These are phyloP conservation scores for Quercus cerris DNA, from an alignment of 306 rosid species.

Conservation along the genomic window DNA sequence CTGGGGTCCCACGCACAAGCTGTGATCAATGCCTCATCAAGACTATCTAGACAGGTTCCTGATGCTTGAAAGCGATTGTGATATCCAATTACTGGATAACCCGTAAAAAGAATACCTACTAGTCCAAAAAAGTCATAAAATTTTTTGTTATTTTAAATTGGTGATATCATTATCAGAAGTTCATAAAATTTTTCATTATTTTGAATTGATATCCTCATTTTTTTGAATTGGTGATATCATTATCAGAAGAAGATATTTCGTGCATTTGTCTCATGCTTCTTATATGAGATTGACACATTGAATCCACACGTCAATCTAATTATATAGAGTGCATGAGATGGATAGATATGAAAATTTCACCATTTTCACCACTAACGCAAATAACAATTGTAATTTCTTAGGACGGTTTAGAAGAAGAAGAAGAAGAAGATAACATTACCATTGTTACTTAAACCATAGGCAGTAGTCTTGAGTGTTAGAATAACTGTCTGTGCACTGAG, in stretches of 20 bases:
- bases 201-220: background rate
- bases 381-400: background rate
- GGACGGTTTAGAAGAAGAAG: background rate
- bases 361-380: no score
- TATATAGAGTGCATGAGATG: no score
- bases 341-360: no score
- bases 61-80: slow-evolving; percentile 62
- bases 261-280: no score
- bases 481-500: slow-evolving; percentile 31
- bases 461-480: slow-evolving; percentile 21
- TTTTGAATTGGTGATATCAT: background rate
- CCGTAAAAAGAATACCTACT: slow-evolving; percentile 25
- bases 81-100: slow-evolving; percentile 75
- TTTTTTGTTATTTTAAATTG: background rate
- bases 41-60: slow-evolving; percentile 61
- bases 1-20: slow-evolving; percentile 73
- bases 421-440: slow-evolving; percentile 31
- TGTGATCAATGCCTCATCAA: slow-evolving; percentile 28
- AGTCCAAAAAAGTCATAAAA: background rate
- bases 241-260: no score
- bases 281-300: no score
- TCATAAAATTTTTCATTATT: background rate
- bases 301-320: no score
- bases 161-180: background rate
- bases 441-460: slow-evolving; percentile 71